Percentiles rank a stretch among this genome's conserved stretches.
Evolutionary conservation across 2,329 filamentous ascomycete genomes (phyloP).

Genomic region (Fusarium hostae): DNA sequence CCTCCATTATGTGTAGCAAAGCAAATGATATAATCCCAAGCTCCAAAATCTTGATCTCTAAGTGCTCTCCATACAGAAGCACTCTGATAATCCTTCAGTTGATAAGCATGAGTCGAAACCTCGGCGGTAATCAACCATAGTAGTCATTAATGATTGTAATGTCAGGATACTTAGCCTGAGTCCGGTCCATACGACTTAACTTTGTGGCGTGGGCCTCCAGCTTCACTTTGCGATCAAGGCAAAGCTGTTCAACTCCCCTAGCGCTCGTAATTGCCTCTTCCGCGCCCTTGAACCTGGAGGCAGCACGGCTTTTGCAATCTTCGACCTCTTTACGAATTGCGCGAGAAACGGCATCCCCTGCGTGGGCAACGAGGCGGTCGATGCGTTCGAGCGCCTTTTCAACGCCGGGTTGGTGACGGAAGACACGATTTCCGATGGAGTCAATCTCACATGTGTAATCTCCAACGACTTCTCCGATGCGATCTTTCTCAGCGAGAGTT

Average conservation of each 20-base stretch:
- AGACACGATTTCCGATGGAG: background rate
- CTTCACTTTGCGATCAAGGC: background rate
- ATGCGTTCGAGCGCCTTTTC: background rate
- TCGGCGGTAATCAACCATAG: background rate
- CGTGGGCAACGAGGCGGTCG: background rate
- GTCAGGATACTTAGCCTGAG: background rate
- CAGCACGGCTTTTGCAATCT: constrained; percentile 3
- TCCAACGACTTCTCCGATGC: background rate
- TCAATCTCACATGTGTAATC: background rate
- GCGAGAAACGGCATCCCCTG: background rate
- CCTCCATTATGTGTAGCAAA: background rate
- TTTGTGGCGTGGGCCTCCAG: constrained; percentile 14
- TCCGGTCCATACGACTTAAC: constrained; percentile 9
- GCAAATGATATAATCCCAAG: background rate
- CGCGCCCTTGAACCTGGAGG: background rate
- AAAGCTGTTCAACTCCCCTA: background rate
- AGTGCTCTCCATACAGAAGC: background rate
- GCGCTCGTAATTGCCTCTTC: background rate
- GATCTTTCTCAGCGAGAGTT: constrained; percentile 10
- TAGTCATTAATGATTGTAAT: background rate
- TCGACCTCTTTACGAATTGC: constrained; percentile 5
- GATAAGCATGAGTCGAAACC: background rate
- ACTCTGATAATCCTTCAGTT: background rate
- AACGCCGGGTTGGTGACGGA: background rate
- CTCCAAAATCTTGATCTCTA: background rate